Conservation (phyloP, 1,139 yeast species). For the Kodamaea derodonti region DNA sequence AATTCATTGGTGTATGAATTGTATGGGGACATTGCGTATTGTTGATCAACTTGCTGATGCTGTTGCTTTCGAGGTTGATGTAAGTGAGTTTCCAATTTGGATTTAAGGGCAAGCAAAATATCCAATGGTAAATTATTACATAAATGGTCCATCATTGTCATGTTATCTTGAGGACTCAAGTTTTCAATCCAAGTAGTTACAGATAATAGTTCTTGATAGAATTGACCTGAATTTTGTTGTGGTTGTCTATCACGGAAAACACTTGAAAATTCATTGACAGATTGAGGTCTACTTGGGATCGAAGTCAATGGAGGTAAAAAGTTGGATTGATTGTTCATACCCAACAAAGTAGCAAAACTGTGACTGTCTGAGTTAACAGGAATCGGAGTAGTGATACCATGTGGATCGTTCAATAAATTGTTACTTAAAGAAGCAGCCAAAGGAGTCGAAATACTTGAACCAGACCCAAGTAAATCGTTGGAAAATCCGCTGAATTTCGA, state of each 20-base stretch:
- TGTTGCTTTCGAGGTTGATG: slow-evolving; percentile 9
- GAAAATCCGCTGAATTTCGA: slow-evolving; percentile 19
- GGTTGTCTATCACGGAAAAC: slow-evolving; percentile 20
- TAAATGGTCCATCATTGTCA: slow-evolving; percentile 56
- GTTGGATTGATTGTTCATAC: slow-evolving; percentile 7
- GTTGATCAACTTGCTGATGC: slow-evolving; percentile 4
- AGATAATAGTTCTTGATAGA: slow-evolving; percentile 44
- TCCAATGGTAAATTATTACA: slow-evolving; percentile 48
- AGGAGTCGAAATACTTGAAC: slow-evolving; percentile 9
- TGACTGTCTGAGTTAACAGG: slow-evolving; percentile 12
- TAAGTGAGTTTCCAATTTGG: slow-evolving; percentile 34
- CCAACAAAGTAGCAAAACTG: slow-evolving; percentile 12
- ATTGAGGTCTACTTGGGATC: slow-evolving; percentile 41
- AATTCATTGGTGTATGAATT: slow-evolving; percentile 14
- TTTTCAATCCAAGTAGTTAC: slow-evolving; percentile 60
- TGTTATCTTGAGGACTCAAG: slow-evolving; percentile 53
- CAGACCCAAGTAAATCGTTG: slow-evolving; percentile 13
- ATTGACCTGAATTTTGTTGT: slow-evolving; percentile 16
- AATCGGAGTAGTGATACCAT: slow-evolving; percentile 14
- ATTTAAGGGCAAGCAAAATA: slow-evolving; percentile 44
- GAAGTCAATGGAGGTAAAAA: slow-evolving; percentile 21
- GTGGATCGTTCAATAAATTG: slow-evolving; percentile 18
- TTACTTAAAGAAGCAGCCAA: slow-evolving; percentile 5
- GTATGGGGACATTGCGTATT: slow-evolving; percentile 9
- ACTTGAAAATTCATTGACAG: slow-evolving; percentile 39